A percentile compares a stretch with the other conserved stretches of the same genome.
These are phyloP conservation scores for Solanum acaule DNA, from an alignment of 257 asterid genomes.

Conservation along the genomic window DNA sequence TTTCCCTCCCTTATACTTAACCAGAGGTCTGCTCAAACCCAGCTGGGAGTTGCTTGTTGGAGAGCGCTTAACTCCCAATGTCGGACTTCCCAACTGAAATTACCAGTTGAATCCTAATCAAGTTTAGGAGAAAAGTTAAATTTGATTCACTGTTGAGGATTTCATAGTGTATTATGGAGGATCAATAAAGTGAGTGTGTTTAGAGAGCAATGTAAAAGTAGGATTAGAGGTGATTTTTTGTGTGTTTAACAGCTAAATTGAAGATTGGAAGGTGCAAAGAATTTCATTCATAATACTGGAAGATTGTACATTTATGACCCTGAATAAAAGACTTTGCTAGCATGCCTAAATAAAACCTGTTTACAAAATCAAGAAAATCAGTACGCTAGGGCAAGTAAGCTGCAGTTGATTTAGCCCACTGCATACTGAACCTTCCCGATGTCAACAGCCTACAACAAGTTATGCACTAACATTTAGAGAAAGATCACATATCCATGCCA, in stretches of 20 bases:
- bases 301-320: not conserved
- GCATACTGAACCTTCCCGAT: not conserved
- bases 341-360: not conserved
- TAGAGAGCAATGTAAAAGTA: not conserved
- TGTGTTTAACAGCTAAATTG: not conserved
- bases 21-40: not conserved
- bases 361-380: not conserved
- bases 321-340: not conserved
- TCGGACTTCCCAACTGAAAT: not conserved
- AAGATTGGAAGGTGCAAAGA: not conserved
- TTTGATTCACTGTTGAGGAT: not conserved
- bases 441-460: not conserved
- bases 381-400: not conserved
- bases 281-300: not conserved
- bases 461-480: not conserved
- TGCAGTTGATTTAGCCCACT: not conserved
- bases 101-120: not conserved
- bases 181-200: not conserved
- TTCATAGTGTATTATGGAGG: not conserved
- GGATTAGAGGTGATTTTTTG: not conserved
- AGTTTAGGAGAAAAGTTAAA: not conserved
- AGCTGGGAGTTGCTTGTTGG: not conserved
- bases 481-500: too few species aligned
- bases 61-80: not conserved
- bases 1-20: not conserved